Evolutionary conservation across 2,329 filamentous ascomycete genomes (phyloP).

Genomic region (Penicillium sp.): DNA sequence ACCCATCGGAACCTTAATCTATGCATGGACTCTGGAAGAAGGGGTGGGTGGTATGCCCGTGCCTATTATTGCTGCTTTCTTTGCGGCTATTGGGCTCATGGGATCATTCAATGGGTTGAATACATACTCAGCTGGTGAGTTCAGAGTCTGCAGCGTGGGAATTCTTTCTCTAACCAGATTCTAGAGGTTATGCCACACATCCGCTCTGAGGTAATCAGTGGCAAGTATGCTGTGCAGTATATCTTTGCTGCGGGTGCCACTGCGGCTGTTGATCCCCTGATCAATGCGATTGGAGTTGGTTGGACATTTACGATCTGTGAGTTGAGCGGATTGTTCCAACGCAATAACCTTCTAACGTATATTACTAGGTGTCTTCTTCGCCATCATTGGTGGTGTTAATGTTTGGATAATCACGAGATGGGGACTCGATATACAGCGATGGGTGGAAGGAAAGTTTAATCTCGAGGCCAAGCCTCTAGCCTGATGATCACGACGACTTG

Average conservation of each 20-base stretch:
- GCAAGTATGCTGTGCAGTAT: conserved; percentile 78
- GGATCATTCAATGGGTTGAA: conserved; percentile 75
- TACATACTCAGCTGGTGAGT: conserved; percentile 57
- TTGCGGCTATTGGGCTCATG: conserved; percentile 70
- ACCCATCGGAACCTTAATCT: conserved; percentile 65
- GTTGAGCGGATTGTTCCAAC: conserved; percentile 3
- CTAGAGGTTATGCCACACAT: conserved; percentile 44
- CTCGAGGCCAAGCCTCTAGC: conserved; percentile 16
- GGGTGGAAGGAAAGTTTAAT: conserved; percentile 29
- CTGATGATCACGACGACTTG: not conserved
- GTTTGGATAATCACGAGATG: conserved; percentile 31
- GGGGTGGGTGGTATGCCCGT: conserved; percentile 54
- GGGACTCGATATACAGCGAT: conserved; percentile 36
- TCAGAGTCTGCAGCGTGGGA: not conserved
- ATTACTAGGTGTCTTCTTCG: conserved; percentile 28
- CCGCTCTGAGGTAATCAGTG: conserved; percentile 73
- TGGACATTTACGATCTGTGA: conserved; percentile 75
- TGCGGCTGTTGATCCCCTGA: conserved; percentile 69
- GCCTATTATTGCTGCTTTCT: conserved; percentile 70
- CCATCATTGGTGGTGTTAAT: conserved; percentile 28
- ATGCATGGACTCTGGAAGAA: conserved; percentile 65
- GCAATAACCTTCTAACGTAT: not conserved
- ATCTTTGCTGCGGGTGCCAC: conserved; percentile 70
- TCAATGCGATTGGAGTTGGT: conserved; percentile 72
- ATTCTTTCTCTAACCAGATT: not conserved